Evolutionary conservation across 257 asterid genomes (phyloP).

Genomic region (Anisodus acutangulus): DNA sequence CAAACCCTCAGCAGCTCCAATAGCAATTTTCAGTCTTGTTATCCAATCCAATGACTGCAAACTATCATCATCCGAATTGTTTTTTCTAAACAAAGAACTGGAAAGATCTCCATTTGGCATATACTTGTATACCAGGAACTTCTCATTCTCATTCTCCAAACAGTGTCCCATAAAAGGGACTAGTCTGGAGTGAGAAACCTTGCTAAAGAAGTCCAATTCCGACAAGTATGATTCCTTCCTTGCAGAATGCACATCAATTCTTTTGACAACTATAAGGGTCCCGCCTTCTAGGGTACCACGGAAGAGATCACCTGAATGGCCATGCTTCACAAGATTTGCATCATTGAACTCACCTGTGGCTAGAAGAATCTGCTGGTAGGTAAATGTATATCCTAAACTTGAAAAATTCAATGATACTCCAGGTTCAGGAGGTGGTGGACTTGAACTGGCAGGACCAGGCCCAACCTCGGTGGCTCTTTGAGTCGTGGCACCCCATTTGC

Average conservation of each 20-base stretch:
- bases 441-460: slow-evolving; percentile 64
- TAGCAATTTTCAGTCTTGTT: slow-evolving; percentile 89
- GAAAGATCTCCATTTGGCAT: slow-evolving; percentile 89
- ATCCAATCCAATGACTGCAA: slow-evolving; percentile 96
- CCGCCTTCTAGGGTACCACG: slow-evolving; percentile 80
- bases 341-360: slow-evolving; percentile 71
- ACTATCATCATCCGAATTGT: slow-evolving; percentile 53
- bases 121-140: slow-evolving; percentile 76
- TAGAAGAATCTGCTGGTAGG: slow-evolving; percentile 80
- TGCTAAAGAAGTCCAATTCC: slow-evolving; percentile 74
- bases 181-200: slow-evolving; percentile 74
- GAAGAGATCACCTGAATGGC: slow-evolving; percentile 85
- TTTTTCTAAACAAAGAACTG: slow-evolving; percentile 79
- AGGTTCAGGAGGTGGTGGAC: slow-evolving; percentile 49
- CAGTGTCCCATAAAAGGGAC: slow-evolving; percentile 91
- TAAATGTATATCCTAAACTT: slow-evolving; percentile 67
- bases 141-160: slow-evolving; percentile 84
- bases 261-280: slow-evolving; percentile 70
- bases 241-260: slow-evolving; percentile 55
- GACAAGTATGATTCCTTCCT: slow-evolving; percentile 64
- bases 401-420: slow-evolving; percentile 59
- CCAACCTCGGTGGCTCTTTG: slow-evolving; percentile 70
- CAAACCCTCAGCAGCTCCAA: slow-evolving; percentile 90
- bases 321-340: slow-evolving; percentile 67
- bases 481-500: slow-evolving; percentile 57